These are phyloP conservation scores for Arachnopeziza araneosa DNA, from an alignment of 2,329 filamentous ascomycete species.

Conservation along the genomic window DNA sequence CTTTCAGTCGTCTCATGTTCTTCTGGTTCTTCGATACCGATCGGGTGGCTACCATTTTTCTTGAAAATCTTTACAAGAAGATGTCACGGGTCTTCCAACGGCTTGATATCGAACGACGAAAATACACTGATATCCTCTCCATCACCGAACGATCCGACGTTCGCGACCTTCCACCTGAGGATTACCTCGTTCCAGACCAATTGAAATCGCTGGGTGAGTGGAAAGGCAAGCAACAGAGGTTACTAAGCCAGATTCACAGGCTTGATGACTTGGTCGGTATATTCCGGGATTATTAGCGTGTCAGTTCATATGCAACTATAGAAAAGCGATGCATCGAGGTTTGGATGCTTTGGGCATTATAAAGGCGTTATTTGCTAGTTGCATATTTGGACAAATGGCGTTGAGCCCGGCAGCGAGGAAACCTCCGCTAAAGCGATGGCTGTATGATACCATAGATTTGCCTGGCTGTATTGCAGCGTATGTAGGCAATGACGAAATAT, in stretches of 20 bases:
- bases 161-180: conserved; percentile 68
- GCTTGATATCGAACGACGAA: conserved; percentile 67
- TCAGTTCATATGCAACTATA: neutral
- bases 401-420: neutral
- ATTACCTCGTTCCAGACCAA: conserved; percentile 70
- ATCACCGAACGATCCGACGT: conserved; percentile 85
- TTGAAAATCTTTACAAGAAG: conserved; percentile 81
- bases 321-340: neutral
- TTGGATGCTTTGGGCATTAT: neutral
- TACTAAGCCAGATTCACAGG: conserved; percentile 72
- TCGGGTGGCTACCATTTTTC: conserved; percentile 60
- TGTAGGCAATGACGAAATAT: neutral
- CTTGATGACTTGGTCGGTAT: conserved; percentile 82
- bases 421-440: neutral
- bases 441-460: neutral
- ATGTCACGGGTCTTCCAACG: conserved; percentile 84
- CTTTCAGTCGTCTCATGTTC: conserved; percentile 79
- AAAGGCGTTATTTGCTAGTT: neutral
- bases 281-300: conserved; percentile 64
- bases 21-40: conserved; percentile 87
- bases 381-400: neutral
- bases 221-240: conserved; percentile 61
- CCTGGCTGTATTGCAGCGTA: neutral
- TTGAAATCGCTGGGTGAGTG: conserved; percentile 56
- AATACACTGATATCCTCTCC: conserved; percentile 66